These are phyloP conservation scores for Zygosaccharomyces sapae DNA, from an alignment of 1,139 yeast species.

Conservation along the genomic window DNA sequence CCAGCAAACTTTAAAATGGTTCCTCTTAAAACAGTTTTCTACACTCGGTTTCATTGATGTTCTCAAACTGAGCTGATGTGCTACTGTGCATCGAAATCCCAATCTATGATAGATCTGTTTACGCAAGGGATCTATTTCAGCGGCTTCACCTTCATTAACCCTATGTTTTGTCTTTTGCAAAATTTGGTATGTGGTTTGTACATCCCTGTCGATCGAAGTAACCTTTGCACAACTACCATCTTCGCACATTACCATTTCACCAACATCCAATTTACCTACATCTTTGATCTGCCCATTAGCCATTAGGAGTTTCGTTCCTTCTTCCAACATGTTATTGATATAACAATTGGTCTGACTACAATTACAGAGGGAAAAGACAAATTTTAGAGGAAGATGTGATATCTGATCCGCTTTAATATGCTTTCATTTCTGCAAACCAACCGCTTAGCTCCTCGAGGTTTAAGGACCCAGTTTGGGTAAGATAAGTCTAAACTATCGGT, in stretches of 20 bases:
- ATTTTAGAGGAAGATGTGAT: too few relatives aligned
- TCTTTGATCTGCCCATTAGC: slow-evolving; percentile 39
- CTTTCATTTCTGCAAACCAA: not conserved
- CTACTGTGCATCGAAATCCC: slow-evolving; percentile 37
- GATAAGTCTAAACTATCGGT: not conserved
- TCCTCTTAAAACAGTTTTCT: slow-evolving; percentile 22
- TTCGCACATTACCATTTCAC: slow-evolving; percentile 42
- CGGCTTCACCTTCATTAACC: slow-evolving; percentile 22
- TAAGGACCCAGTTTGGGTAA: slow-evolving; percentile 9
- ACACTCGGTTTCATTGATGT: slow-evolving; percentile 27
- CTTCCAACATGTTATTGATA: slow-evolving; percentile 23
- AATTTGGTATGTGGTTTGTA: slow-evolving; percentile 40
- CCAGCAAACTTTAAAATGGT: slow-evolving; percentile 22
- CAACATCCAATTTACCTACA: slow-evolving; percentile 37
- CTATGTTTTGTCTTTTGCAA: slow-evolving; percentile 33
- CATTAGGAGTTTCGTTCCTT: slow-evolving; percentile 41
- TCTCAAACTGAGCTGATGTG: slow-evolving; percentile 37
- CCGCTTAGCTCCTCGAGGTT: not conserved
- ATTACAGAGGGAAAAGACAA: not conserved
- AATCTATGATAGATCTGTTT: slow-evolving; percentile 26
- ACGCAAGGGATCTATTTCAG: slow-evolving; percentile 20
- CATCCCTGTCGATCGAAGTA: slow-evolving; percentile 40
- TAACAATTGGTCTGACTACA: too few relatives aligned
- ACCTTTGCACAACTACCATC: slow-evolving; percentile 42
- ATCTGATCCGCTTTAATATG: slow-evolving; percentile 4